A percentile compares a stretch with the other conserved stretches of the same genome.
Conservation (phyloP, 352 stramenopile genomes). For the Pythium aphanidermatum region DNA sequence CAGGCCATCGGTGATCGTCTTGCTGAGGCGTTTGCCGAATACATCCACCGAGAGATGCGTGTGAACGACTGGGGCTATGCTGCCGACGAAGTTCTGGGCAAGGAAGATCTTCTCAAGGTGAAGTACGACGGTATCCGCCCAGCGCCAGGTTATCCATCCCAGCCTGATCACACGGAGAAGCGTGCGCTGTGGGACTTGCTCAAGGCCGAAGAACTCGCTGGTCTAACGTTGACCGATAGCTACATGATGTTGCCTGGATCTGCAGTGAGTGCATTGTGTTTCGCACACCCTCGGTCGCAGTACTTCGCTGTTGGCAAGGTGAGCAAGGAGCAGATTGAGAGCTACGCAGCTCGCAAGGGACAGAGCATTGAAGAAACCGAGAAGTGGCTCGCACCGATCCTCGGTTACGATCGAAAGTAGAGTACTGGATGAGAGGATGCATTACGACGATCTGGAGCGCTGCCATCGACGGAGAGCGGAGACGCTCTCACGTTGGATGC, state of each 20-base stretch:
- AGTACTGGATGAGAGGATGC: no score
- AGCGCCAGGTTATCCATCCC: conserved; percentile 95
- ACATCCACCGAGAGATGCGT: conserved; percentile 95
- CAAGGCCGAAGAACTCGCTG: conserved; percentile 90
- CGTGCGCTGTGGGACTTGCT: conserved; percentile 94
- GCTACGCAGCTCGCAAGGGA: conserved; percentile 92
- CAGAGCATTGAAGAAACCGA: conserved; percentile 87
- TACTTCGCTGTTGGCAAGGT: conserved; percentile 98
- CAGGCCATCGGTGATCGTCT: conserved; percentile 75
- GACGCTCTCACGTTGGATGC: no score
- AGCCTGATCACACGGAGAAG: conserved; percentile 98
- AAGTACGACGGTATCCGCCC: conserved; percentile 98
- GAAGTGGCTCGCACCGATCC: conserved; percentile 93
- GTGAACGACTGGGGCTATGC: conserved; percentile 96
- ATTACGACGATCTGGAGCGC: no score
- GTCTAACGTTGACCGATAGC: conserved; percentile 91
- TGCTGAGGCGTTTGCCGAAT: conserved; percentile 93
- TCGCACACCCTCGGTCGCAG: conserved; percentile 92
- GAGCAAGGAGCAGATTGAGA: conserved; percentile 94
- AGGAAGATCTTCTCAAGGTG: conserved; percentile 95
- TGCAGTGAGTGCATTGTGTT: conserved; percentile 93
- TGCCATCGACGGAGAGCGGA: no score
- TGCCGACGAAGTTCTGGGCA: conserved; percentile 81
- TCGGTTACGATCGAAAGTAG: conserved; percentile 89
- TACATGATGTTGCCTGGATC: conserved; percentile 96